Conservation (phyloP, 331 rosid species). For the Stylosanthes scabra region DNA sequence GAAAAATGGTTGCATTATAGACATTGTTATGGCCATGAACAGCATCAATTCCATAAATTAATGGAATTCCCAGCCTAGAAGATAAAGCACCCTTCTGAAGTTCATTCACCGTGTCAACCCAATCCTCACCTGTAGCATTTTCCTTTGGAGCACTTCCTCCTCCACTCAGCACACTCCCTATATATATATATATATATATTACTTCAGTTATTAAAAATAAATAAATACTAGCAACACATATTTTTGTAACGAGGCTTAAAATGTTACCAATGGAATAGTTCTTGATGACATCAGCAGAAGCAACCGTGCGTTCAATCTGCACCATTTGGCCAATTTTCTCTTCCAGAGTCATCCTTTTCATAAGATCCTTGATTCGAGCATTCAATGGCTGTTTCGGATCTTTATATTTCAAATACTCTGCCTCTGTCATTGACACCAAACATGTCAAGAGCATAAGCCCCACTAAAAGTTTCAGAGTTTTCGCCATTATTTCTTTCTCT, state of each 20-base stretch:
- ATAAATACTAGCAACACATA: too few relatives aligned
- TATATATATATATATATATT: neutral
- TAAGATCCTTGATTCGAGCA: constrained; percentile 55
- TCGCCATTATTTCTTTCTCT: constrained; percentile 41
- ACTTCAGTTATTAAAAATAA: too few relatives aligned
- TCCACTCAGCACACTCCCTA: constrained; percentile 70
- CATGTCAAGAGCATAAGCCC: constrained; percentile 46
- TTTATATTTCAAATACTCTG: constrained; percentile 54
- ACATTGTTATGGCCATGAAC: constrained; percentile 73
- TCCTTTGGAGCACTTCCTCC: constrained; percentile 64
- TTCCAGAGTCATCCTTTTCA: constrained; percentile 55
- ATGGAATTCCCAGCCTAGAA: constrained; percentile 66
- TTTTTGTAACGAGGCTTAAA: too few relatives aligned
- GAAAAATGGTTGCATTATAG: constrained; percentile 65
- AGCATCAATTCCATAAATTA: constrained; percentile 73
- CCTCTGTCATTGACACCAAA: constrained; percentile 33
- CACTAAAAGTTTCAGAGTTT: constrained; percentile 36
- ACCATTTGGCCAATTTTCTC: constrained; percentile 77
- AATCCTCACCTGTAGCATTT: constrained; percentile 56
- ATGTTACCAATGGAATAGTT: constrained; percentile 58
- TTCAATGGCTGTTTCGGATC: constrained; percentile 56
- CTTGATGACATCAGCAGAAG: constrained; percentile 46
- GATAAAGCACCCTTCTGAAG: constrained; percentile 61
- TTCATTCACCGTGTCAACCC: constrained; percentile 68
- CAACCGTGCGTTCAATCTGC: constrained; percentile 63